Evolutionary conservation across 352 stramenopile genomes (phyloP), one percentile per base, ranked within the genome.

Genomic region (Phytopythium montanum): DNA sequence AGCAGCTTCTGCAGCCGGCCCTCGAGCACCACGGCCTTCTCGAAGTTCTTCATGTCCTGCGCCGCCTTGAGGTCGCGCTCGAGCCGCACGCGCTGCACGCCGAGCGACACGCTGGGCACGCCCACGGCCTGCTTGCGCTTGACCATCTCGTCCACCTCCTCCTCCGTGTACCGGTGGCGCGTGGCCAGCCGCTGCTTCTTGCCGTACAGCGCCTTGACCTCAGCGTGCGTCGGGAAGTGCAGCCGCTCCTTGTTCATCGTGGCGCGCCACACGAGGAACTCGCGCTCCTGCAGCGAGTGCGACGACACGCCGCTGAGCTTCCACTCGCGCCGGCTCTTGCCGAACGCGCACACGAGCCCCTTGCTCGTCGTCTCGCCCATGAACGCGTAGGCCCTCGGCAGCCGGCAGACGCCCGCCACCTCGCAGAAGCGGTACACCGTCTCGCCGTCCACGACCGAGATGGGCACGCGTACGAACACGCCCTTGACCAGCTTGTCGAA

Each of bases 341-440:
- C 85, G 51, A 91, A 95, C 23, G 80, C 76, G 49, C 83, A 90
- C 10, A 90, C 72, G 13, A 95, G 69, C 2, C 79, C 81, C 45
- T 74, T 91, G 60, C 71, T 51, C 8, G 85, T 95, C 53, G 78
- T 67, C 57, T 95, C 85, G 5, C 85, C 85, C 31, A 72, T 78
- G 58, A 95, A 95, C 39, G 61, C 70, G 65, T 95, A 95, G 55
- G 77, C 60, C 23, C 75, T 73, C 9, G 72, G 23, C 42, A 92
- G 42, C 33, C 79, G 88, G 53, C 79, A 85, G 12, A 89, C 63
- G 48, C 75, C 80, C 34, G 90, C 65, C 16, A 95, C 76, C 58
- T 93, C 79, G 49, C 83, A 93, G 62, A 95, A 95, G 36, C 85
- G 83, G 56, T 95, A 95, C 3, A 95, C 72, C 76, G 85, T 91